Conservation (phyloP, 2,329 filamentous ascomycete species). For the Xylariaceae sp. region DNA sequence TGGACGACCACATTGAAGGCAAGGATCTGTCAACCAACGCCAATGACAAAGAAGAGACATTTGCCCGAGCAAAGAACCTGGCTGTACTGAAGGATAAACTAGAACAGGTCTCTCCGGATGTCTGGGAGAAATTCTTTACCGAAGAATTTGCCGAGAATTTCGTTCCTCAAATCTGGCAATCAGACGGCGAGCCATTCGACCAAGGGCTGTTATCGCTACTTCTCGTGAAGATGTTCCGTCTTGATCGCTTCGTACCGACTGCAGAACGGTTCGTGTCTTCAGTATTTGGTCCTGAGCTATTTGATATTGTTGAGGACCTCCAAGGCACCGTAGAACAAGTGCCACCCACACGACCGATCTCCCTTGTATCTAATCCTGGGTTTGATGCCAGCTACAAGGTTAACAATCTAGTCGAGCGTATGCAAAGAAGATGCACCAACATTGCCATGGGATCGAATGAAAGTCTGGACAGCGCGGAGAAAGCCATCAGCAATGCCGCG, state of each 20-base stretch:
- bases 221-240: constrained; percentile 88
- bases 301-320: constrained; percentile 82
- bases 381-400: constrained; percentile 99
- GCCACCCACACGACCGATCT: constrained; percentile 77
- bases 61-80: constrained; percentile 65
- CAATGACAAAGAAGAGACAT: constrained; percentile 62
- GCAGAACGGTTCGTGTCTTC: constrained; percentile 85
- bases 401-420: constrained; percentile 84
- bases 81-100: constrained; percentile 70
- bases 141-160: constrained; percentile 84
- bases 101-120: constrained; percentile 53
- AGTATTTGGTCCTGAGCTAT: constrained; percentile 79
- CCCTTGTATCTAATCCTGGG: constrained; percentile 88
- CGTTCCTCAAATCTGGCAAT: constrained; percentile 73
- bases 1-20: constrained; percentile 73
- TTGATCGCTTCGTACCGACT: constrained; percentile 90
- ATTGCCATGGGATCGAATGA: constrained; percentile 99
- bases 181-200: constrained; percentile 61
- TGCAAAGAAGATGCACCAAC: constrained; percentile 80
- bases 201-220: constrained; percentile 78
- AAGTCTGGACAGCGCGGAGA: constrained; percentile 86
- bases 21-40: constrained; percentile 71
- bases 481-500: constrained; percentile 88
- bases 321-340: constrained; percentile 81
- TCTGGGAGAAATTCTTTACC: constrained; percentile 78